A percentile compares a stretch with the other conserved stretches of the same genome.
Conservation (phyloP, 2,329 filamentous ascomycete species). For the Tolypocladium guangdongense region DNA sequence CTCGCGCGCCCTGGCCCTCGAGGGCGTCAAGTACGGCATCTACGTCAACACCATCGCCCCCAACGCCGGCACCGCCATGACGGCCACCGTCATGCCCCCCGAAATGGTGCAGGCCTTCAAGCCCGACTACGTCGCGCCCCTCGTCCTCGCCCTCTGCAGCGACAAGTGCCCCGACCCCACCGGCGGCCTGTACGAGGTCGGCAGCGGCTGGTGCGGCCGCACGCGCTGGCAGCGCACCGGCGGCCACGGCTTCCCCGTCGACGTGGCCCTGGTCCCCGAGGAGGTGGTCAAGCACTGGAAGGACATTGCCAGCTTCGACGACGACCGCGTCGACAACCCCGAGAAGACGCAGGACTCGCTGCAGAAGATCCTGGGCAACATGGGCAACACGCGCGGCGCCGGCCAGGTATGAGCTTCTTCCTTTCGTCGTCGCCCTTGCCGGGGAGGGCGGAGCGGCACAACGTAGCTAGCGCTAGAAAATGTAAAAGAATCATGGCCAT, state of each 20-base stretch:
- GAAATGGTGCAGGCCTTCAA: conserved; percentile 99
- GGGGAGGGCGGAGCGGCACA: conserved; percentile 6
- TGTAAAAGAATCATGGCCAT: background rate
- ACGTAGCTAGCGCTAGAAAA: conserved; percentile 9
- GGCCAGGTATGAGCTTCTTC: conserved; percentile 44
- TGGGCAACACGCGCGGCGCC: conserved; percentile 60
- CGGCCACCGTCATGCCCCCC: conserved; percentile 84
- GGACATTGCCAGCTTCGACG: conserved; percentile 76
- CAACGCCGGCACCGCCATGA: conserved; percentile 95
- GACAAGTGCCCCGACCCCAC: conserved; percentile 82
- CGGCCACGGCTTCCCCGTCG: conserved; percentile 83
- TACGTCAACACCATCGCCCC: conserved; percentile 96
- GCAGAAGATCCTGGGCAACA: conserved; percentile 69
- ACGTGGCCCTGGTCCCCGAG: conserved; percentile 75
- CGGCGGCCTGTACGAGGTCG: conserved; percentile 85
- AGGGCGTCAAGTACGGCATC: conserved; percentile 96
- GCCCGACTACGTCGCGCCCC: conserved; percentile 92
- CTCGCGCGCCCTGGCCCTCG: conserved; percentile 82
- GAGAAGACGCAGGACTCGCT: conserved; percentile 66
- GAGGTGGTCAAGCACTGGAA: conserved; percentile 66
- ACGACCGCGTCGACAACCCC: conserved; percentile 79
- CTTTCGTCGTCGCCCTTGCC: conserved; percentile 6
- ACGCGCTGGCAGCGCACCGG: conserved; percentile 92
- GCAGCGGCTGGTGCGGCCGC: conserved; percentile 82
- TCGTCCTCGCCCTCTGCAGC: conserved; percentile 74